Base-by-base conservation (phyloP, 495 filamentous ascomycete species). In the Neurospora sublineolata region DNA sequence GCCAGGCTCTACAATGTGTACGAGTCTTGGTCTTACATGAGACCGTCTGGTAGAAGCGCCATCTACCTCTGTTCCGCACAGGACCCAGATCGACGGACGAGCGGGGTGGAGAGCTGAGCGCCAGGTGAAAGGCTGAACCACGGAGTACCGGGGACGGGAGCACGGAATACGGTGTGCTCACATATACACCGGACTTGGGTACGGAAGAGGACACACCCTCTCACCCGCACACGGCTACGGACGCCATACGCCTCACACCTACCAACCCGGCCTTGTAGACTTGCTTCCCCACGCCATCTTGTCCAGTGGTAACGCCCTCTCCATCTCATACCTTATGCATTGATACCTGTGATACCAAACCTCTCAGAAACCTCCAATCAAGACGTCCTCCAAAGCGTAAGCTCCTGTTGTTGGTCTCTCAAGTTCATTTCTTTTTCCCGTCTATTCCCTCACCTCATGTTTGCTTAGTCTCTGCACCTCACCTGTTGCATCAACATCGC, bases 321-420 rank as follows among this genome's bases (percentile, higher is more conserved):
- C 71, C 75, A 73, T 74, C 76, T 72, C 67, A 42, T 44, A 33
- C 58, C 16, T 74, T 71, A 76, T 79, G 78, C 77, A 79, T 79
- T 80, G 76, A 70, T 77, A 77, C 76, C 78, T 76, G 77, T 79
- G 74, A 71, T 70, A 79, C 78, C 78, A 76, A 72, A 76, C 75
- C 68, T 68, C 36, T n/a, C 70, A 12, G n/a, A 10, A 3, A 67
- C 69, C 39, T 30, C 75, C 78, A 75, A 78, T 75, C 72, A 74
- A 64, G 20, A 44, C 33, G 7, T 6, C 27, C 42, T 71, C 68
- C 30, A 67, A 44, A 37, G 60, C 36, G 23, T 37, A 58, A 60
- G 46, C 38, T 41, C 41, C 38, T 69, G 70, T 72, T 71, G 72
- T 77, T 79, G 74, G 69, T 73, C 74, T 72, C 69, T 42, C 39